Evolutionary conservation across 1,139 yeast genomes (phyloP), one percentile per base, ranked within the genome.

Genomic region (Suhomyces ambrosiae): DNA sequence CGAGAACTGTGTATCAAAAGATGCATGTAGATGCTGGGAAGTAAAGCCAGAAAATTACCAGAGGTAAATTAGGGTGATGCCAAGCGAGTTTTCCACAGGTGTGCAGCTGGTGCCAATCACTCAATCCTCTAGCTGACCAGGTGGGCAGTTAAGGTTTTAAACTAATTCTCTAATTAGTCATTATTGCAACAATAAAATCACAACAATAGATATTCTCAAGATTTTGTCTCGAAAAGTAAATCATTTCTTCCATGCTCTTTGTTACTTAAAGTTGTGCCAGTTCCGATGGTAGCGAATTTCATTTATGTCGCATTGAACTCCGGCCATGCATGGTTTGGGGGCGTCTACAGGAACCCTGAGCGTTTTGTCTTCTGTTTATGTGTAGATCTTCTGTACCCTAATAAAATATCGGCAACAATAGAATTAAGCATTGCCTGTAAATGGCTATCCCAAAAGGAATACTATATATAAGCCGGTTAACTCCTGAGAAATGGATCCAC

Each of bases 211-310:
- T 9, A n/a, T 28, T 9, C 12, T 7, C 5, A 8, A 22, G 22
- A 19, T 26, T 21, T 26, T 25, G 25, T 19, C 30, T 25, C 23
- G 15, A 12, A 9, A 6, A 14, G 30, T 18, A 17, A 19, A 15
- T 10, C 18, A n/a, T 15, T 26, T 15, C 27, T 33, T 33, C 36
- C 36, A 27, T 33, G 36, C 18, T 22, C 27, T 22, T 33, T 33
- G 36, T 33, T 27, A 17, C 23, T 17, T 16, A 11, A 24, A 11
- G 13, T 24, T 15, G 16, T 16, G 9, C 18, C 29, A 10, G 16
- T 16, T 5, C 18, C 29, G n/a, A 10, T 21, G 33, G 27, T 11
- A 30, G 33, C 33, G 33, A 23, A 30, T 30, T 30, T 23, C 33
- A 30, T 10, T 21, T 14, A 10, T 19, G 19, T 22, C 24, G 24